A percentile compares a stretch with the other conserved stretches of the same genome.
phyloP scores from a whole-genome alignment of 139 green algal species.

The Chlorella sorokiniana region DNA sequence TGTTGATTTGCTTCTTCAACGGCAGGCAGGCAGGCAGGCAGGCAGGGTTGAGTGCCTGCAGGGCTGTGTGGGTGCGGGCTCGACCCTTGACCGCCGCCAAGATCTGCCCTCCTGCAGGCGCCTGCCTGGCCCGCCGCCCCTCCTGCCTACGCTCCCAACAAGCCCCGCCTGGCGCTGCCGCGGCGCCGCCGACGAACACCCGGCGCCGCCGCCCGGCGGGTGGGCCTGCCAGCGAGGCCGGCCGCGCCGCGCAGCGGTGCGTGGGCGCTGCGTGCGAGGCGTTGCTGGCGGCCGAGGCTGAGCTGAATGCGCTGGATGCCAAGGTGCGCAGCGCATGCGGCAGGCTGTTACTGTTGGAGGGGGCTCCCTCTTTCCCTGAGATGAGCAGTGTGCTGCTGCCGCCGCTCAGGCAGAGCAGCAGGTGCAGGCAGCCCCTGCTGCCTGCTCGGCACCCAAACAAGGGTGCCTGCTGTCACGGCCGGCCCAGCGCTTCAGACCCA shows the following conservation, averaged over 20 bases:
- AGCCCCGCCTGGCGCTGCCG: constrained; percentile 29
- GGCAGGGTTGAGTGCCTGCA: neutral
- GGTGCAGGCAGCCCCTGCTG: too few species aligned
- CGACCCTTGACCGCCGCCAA: neutral
- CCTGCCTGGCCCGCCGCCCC: constrained; percentile 28
- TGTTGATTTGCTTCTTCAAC: too few species aligned
- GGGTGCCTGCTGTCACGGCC: too few species aligned
- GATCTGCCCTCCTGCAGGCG: constrained; percentile 28
- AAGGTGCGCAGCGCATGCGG: constrained; percentile 32
- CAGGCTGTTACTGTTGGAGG: neutral
- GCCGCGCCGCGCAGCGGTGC: constrained; percentile 21
- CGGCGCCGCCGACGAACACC: neutral
- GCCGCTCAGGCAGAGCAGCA: too few species aligned
- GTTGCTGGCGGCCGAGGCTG: constrained; percentile 42
- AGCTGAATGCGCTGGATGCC: constrained; percentile 66
- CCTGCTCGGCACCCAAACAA: too few species aligned
- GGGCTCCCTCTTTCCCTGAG: too few species aligned
- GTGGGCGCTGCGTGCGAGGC: constrained; percentile 42
- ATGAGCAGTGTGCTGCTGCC: too few species aligned
- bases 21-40: too few species aligned
- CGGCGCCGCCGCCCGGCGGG: neutral
- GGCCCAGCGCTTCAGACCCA: too few species aligned
- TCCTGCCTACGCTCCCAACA: constrained; percentile 6
- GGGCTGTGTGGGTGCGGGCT: neutral
- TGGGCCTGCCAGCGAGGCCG: neutral